Conservation (phyloP, 306 rosid species). For the Macrotyloma uniflorum region DNA sequence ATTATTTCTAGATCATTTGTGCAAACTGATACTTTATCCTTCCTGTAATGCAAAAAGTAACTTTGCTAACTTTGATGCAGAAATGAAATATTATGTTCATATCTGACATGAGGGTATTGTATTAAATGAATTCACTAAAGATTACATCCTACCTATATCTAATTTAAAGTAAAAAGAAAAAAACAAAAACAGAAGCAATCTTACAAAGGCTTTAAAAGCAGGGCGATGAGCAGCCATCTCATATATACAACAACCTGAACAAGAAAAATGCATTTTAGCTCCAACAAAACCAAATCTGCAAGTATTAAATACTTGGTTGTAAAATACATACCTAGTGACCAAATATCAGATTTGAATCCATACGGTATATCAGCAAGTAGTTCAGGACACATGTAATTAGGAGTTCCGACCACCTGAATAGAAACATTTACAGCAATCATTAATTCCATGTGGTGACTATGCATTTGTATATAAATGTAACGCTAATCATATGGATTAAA, state of each 20-base stretch:
- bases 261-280: conserved; percentile 44
- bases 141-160: conserved; percentile 2
- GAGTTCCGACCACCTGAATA: conserved; percentile 96
- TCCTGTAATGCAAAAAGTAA: conserved; percentile 13
- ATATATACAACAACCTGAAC: conserved; percentile 91
- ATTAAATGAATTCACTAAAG: conserved; percentile 1
- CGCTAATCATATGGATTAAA: background rate
- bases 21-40: conserved; percentile 14
- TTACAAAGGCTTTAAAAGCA: conserved; percentile 98
- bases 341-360: conserved; percentile 98
- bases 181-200: conserved; percentile 47
- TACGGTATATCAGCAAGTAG: conserved; percentile 98
- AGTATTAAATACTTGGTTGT: conserved; percentile 5
- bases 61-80: background rate
- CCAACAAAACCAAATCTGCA: conserved; percentile 18
- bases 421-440: conserved; percentile 31
- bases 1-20: background rate
- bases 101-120: background rate
- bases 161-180: background rate
- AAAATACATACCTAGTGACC: conserved; percentile 87
- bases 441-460: background rate
- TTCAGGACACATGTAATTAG: conserved; percentile 99
- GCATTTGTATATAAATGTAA: conserved; percentile 17
- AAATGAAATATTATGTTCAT: conserved; percentile 15
- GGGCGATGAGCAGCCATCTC: conserved; percentile 99